Conservation (phyloP, 495 filamentous ascomycete genomes). For the Penicillium psychrofluorescens region DNA sequence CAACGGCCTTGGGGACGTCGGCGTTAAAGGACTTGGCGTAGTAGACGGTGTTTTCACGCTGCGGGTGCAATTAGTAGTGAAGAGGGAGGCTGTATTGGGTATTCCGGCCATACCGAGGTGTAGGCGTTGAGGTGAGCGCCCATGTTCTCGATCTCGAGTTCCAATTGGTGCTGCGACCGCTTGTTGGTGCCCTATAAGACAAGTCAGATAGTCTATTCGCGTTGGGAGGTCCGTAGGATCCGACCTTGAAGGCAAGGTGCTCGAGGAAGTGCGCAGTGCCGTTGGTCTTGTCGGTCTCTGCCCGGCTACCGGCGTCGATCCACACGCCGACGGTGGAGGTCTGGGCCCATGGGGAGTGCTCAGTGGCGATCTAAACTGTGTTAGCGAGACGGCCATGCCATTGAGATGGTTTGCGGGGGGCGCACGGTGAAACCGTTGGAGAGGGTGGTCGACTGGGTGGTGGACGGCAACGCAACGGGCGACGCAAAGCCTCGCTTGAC, state of each 20-base stretch:
- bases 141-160: conserved; percentile 99
- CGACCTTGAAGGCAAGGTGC: conserved; percentile 98
- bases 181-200: conserved; percentile 73
- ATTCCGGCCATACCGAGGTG: conserved; percentile 74
- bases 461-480: conserved; percentile 63
- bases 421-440: conserved; percentile 95
- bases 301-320: conserved; percentile 97
- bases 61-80: conserved; percentile 25
- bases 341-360: conserved; percentile 97
- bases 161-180: conserved; percentile 89
- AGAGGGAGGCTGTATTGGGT: conserved; percentile 2
- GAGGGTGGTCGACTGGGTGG: conserved; percentile 90
- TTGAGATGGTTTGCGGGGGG: conserved; percentile 11
- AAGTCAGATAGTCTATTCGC: conserved; percentile 14
- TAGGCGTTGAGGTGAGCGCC: conserved; percentile 98
- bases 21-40: conserved; percentile 98
- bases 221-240: conserved; percentile 1
- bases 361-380: conserved; percentile 75
- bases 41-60: conserved; percentile 99
- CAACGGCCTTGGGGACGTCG: conserved; percentile 90
- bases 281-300: conserved; percentile 97
- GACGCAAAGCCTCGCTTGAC: conserved; percentile 80
- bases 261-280: conserved; percentile 99
- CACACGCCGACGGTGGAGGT: conserved; percentile 98
- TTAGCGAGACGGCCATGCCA: conserved; percentile 32